Base-by-base conservation (phyloP, 768 basidiomycete genomes). In the Naganishia randhawae region DNA sequence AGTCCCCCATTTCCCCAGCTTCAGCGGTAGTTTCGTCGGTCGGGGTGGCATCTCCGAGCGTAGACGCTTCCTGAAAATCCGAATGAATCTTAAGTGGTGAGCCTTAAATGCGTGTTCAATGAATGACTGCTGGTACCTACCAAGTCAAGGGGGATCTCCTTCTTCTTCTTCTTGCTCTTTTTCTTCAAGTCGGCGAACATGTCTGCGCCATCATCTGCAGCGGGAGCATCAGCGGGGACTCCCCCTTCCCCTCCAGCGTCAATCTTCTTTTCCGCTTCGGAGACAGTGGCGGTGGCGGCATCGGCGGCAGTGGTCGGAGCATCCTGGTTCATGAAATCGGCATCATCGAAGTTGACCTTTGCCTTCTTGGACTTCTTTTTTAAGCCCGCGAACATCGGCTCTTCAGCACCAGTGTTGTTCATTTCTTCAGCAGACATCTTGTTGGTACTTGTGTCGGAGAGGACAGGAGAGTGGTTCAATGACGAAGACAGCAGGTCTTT, bases 111-210 rank as follows among this genome's bases (percentile, higher is more conserved):
- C 7, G n/a, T 22, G 7, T 4, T 7, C 64, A 62, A 53, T 53
- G 62, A 62, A 69, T 27, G 14, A 17, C 3, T 6, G 27, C 35
- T 35, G 5, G 25, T 10, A 73, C 75, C 22, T 61, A 76, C 80
- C 39, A 77, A 67, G 64, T 81, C 81, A 55, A 82, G 73, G 42
- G 80, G 76, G 39, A 81, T 78, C 50, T 80, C 77, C 80, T 81
- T 81, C 78, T 80, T 81, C 77, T 93, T 93, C 82, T 92, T 94
- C 84, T 94, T 94, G 41, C 41, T 50, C 84, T 93, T 95, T 78
- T 83, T 83, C 83, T 97, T 96, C 80, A 97, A 84, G 78, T 97
- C 95, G 8, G 90, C 91, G 79, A 97, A 97, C 68, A 94, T 84
- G 73, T 93, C 93, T 70, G 89, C 91, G 13, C 85, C 83, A 5